Evolutionary conservation across 139 green algal species (phyloP).

Genomic region (Micractinium sp.): DNA sequence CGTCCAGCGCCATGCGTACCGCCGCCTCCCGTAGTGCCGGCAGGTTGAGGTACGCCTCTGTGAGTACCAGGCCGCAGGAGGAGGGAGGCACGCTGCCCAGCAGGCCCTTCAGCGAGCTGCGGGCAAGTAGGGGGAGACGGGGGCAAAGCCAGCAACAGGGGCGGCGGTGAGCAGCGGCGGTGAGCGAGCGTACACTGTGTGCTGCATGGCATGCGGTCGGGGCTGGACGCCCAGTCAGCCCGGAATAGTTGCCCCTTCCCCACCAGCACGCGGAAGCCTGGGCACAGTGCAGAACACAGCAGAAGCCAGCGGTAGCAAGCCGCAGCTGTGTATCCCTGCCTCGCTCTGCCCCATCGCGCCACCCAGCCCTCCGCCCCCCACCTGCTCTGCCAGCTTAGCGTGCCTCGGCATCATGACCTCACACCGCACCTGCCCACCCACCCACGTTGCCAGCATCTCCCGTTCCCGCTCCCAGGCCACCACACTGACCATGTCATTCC

Average conservation of each 20-base stretch:
- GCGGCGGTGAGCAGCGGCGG: background rate
- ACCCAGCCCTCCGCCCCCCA: too few species aligned
- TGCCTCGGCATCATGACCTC: too few species aligned
- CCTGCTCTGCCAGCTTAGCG: too few species aligned
- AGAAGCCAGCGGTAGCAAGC: background rate
- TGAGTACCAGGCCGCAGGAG: slow-evolving; percentile 72
- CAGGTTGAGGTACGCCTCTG: slow-evolving; percentile 88
- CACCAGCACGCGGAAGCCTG: background rate
- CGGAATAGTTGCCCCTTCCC: background rate
- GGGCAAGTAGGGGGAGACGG: background rate
- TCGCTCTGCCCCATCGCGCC: too few species aligned
- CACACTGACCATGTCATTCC: too few species aligned
- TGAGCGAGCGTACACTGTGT: too few species aligned
- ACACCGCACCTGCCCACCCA: too few species aligned
- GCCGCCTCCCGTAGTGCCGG: slow-evolving; percentile 61
- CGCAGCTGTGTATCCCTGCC: too few species aligned
- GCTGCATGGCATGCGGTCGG: background rate
- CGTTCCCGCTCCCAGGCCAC: too few species aligned
- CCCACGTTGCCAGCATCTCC: too few species aligned
- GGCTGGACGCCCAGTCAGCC: background rate
- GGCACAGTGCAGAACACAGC: background rate
- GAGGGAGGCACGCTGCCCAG: slow-evolving; percentile 30
- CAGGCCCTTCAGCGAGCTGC: slow-evolving; percentile 21
- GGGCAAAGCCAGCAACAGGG: background rate
- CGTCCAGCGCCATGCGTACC: slow-evolving; percentile 82